These are phyloP conservation scores for Drechslera avenae DNA, from an alignment of 2,329 filamentous ascomycete genomes.

Conservation along the genomic window DNA sequence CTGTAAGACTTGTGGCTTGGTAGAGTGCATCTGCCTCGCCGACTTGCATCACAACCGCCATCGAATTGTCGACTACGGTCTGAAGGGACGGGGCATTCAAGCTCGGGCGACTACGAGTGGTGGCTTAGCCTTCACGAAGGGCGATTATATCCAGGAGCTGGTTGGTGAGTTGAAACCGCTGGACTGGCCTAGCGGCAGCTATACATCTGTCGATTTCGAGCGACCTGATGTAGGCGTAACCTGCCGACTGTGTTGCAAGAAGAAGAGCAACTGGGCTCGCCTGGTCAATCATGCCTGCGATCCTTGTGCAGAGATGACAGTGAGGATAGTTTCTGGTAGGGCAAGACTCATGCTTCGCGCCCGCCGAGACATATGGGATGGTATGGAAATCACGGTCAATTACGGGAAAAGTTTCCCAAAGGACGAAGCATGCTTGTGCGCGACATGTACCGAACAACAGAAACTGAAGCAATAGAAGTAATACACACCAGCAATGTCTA, in stretches of 20 bases:
- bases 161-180: conserved; percentile 7
- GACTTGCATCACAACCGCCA: neutral
- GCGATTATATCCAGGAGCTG: conserved; percentile 5
- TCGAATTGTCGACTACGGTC: neutral
- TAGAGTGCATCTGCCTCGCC: conserved; percentile 2
- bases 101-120: neutral
- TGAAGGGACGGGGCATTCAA: conserved; percentile 1
- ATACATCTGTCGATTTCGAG: neutral
- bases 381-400: neutral
- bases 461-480: neutral
- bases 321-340: neutral
- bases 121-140: conserved; percentile 1
- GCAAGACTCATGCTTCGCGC: conserved; percentile 2
- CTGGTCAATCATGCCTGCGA: conserved; percentile 2
- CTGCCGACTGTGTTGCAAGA: neutral
- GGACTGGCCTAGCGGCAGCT: conserved; percentile 3
- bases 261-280: conserved; percentile 2
- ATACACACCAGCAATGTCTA: too few species aligned
- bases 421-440: neutral
- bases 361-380: conserved; percentile 1
- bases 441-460: neutral
- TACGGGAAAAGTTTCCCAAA: neutral
- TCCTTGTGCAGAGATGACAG: neutral
- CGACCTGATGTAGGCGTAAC: neutral
- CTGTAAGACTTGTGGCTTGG: neutral